Base-by-base conservation (phyloP, 345 rosid genomes). In the Passiflora organensis region DNA sequence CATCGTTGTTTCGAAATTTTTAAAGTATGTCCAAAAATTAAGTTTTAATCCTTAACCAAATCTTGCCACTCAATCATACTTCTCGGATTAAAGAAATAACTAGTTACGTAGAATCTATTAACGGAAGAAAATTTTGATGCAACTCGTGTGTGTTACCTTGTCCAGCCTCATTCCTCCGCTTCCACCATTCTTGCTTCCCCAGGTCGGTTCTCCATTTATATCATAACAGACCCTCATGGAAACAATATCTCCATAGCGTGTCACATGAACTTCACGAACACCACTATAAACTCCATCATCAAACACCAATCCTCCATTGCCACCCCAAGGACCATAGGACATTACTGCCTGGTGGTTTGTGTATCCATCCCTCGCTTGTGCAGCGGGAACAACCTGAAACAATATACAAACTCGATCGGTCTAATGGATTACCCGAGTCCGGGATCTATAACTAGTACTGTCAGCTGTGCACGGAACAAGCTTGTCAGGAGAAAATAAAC, bases 111-210 rank as follows among this genome's bases (percentile, higher is more conserved):
- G 34, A 28, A 28, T 28, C 3, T 28, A 28, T 28, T 28, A 28
- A 28, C 8, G n/a, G 3, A 28, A 28, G 34, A 28, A 28, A 8
- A 8, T 28, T 53, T 15, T 25, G 32, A 32, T 32, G 23, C 18
- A 37, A 24, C 16, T 11, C 13, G 43, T 36, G 1, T 17, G 41
- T 16, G 13, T 42, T 19, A 59, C 69, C 63, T 56, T 58, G 49
- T 72, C 77, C 38, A 55, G 1, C 44, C 65, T 60, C 22, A 56
- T 55, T 8, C 64, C 71, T 25, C 51, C 48, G 16, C 24, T 60
- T 25, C 67, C 75, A 55, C 67, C 67, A 56, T 71, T 41, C 54
- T 60, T 65, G 32, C 34, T 61, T 60, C 67, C 71, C 67, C 67
- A 71, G 10, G 51, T 36, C 2, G 56, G 43, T 55, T 71, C 28